Base-by-base conservation (phyloP, 1,284 basidiomycete genomes). In the Ustilago bromivora region DNA sequence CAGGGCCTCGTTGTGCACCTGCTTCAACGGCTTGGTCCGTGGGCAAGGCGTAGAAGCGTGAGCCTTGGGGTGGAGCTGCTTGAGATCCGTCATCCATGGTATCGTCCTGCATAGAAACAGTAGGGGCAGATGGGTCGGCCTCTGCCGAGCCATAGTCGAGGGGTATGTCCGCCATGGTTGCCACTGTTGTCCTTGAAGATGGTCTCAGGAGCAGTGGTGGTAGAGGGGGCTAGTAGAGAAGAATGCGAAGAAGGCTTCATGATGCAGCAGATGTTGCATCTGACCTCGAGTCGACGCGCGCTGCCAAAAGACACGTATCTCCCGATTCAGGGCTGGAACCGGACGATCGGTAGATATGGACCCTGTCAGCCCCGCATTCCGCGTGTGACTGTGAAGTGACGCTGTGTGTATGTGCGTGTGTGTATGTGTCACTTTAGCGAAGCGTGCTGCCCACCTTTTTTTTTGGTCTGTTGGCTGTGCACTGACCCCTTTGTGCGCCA, bases 21-120 rank as follows among this genome's bases (percentile, higher is more conserved):
- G 81, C 79, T 58, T 65, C 66, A 36, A 82, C 54, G 4, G 68
- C 76, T 55, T 81, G 71, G 43, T 82, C 74, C 12, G 63, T 68
- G 5, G 81, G 74, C n/a, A 79, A 51, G 9, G 75, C 62, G 60
- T 82, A 82, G 61, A 81, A 81, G 23, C 66, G 65, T 10, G 73
- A 63, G 28, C 36, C 43, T 3, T 38, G 36, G 3, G 55, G 23
- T n/a, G 46, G 49, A 8, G 55, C n/a, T 28, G 54, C 3, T n/a
- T 19, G 12, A 31, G 57, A 31, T 0, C n/a, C 61, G 28, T 76
- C 74, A 4, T 65, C 65, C 74, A 76, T 76, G 32, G 69, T n/a
- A 7, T 76, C 69, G 31, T 72, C 74, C 36, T 71, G 69, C 56
- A 62, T 59, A 2, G 68, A 49, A 1, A 51, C 41, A 3, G 47